A percentile compares a stretch with the other conserved stretches of the same genome.
Evolutionary conservation across 257 asterid genomes (phyloP).

Genomic region (Solanum corneliomulleri): DNA sequence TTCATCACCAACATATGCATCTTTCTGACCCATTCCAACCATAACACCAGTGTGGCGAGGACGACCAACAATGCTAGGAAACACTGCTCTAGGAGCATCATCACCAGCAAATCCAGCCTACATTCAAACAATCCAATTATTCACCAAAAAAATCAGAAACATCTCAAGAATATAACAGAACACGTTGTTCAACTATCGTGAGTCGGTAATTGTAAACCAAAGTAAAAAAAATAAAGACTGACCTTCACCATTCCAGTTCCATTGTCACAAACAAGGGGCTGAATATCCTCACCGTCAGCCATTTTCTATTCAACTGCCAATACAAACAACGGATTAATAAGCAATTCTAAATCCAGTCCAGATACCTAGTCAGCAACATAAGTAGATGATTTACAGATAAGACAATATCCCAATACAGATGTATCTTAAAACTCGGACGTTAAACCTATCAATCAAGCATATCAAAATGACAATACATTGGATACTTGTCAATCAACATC

Average conservation of each 20-base stretch:
- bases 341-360: neutral
- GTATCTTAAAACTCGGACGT: neutral
- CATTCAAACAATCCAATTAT: neutral
- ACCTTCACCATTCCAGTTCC: slow-evolving; percentile 6
- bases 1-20: slow-evolving; percentile 43
- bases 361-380: neutral
- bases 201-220: neutral
- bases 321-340: neutral
- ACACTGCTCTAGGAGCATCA: slow-evolving; percentile 47
- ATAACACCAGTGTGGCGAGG: slow-evolving; percentile 46
- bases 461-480: neutral
- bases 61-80: slow-evolving; percentile 43
- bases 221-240: neutral
- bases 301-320: neutral
- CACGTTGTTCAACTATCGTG: neutral
- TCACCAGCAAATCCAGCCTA: slow-evolving; percentile 51
- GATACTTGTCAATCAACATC: neutral
- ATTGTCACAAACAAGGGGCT: slow-evolving; percentile 2
- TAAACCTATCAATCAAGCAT: neutral
- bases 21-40: slow-evolving; percentile 53
- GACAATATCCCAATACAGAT: neutral
- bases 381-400: neutral
- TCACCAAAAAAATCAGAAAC: neutral
- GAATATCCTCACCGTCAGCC: slow-evolving; percentile 4
- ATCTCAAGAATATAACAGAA: neutral